Conservation (phyloP, 2,329 filamentous ascomycete species). For the Verticillium klebahnii region DNA sequence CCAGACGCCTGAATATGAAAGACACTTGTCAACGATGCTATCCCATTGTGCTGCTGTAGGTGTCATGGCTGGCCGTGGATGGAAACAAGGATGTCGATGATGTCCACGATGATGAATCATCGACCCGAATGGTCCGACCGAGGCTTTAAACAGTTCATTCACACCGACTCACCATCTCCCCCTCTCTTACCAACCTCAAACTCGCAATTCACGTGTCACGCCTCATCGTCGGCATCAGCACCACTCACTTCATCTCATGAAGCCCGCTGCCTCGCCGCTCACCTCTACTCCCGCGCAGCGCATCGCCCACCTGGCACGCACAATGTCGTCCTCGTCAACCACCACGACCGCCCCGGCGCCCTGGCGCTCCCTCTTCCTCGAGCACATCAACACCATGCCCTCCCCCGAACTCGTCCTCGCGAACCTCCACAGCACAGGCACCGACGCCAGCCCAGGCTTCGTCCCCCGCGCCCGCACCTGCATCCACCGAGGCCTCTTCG, state of each 20-base stretch:
- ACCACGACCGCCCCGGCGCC: conserved; percentile 36
- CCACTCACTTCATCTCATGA: background rate
- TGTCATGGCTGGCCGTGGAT: background rate
- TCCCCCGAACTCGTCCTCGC: conserved; percentile 46
- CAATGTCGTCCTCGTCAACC: conserved; percentile 19
- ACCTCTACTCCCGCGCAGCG: conserved; percentile 15
- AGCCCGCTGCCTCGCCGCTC: background rate
- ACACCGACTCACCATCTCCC: background rate
- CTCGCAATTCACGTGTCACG: background rate
- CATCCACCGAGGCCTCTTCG: conserved; percentile 83
- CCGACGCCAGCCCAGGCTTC: conserved; percentile 8
- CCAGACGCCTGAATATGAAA: background rate
- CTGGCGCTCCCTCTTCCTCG: conserved; percentile 48
- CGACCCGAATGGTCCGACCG: background rate
- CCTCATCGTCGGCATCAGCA: background rate
- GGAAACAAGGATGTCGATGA: background rate
- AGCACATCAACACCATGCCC: conserved; percentile 43
- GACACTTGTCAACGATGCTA: background rate
- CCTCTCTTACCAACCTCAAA: background rate
- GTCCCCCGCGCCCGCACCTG: conserved; percentile 68
- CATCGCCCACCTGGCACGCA: conserved; percentile 8
- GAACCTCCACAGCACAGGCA: conserved; percentile 35
- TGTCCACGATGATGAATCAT: conserved; percentile 1
- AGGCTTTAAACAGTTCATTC: background rate
- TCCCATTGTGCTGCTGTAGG: background rate